Conservation (phyloP, 1,284 basidiomycete species). For the Fomitopsis betulina region DNA sequence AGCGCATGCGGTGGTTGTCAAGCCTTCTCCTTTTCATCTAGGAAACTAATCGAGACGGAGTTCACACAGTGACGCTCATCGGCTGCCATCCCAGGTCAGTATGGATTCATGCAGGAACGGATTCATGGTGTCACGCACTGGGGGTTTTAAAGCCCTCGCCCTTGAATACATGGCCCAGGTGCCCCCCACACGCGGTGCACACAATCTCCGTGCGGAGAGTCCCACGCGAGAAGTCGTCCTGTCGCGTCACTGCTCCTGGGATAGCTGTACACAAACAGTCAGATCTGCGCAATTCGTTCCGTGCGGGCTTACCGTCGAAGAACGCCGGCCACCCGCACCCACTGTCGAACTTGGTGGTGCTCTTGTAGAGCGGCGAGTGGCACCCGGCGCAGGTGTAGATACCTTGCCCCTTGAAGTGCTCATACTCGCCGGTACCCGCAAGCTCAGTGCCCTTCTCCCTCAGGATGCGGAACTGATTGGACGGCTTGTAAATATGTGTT, state of each 20-base stretch:
- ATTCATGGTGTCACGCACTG: constrained; percentile 38
- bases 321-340: constrained; percentile 98
- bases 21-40: constrained; percentile 37
- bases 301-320: constrained; percentile 73
- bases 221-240: constrained; percentile 56
- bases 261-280: constrained; percentile 48
- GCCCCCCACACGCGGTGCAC: constrained; percentile 83
- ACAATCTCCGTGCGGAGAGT: constrained; percentile 72
- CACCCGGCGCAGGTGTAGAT: constrained; percentile 76
- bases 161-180: constrained; percentile 92
- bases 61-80: constrained; percentile 91
- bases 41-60: constrained; percentile 81
- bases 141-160: constrained; percentile 80
- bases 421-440: constrained; percentile 75
- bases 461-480: constrained; percentile 73
- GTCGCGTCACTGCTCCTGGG: constrained; percentile 82
- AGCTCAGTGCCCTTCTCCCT: constrained; percentile 86
- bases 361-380: constrained; percentile 75
- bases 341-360: constrained; percentile 87
- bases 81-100: constrained; percentile 34
- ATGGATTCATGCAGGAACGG: background rate
- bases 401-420: constrained; percentile 63
- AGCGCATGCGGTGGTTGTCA: background rate
- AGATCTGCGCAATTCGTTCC: no score
- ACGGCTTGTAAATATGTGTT: background rate